phyloP scores from a whole-genome alignment of 1,284 basidiomycete species.

The Fomitopsis pinicola region DNA sequence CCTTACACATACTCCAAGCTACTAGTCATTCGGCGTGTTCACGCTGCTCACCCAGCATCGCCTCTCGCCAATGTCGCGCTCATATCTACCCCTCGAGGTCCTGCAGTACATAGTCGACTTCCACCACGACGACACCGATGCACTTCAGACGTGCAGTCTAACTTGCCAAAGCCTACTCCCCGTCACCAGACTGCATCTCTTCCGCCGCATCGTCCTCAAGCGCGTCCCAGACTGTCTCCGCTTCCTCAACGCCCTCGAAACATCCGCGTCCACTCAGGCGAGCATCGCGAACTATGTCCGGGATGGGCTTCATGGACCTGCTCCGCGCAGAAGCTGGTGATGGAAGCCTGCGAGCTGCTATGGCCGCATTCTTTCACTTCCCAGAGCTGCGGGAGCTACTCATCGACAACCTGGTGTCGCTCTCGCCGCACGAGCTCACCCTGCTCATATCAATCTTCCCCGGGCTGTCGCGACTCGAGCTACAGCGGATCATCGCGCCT shows the following conservation, averaged over 20 bases:
- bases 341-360: neutral
- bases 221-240: neutral
- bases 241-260: neutral
- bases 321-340: neutral
- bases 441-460: neutral
- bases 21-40: no score
- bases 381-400: neutral
- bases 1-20: no score
- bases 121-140: neutral
- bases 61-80: no score
- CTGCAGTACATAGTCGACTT: neutral
- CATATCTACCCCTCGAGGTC: neutral
- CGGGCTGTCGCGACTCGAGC: neutral
- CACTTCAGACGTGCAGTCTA: neutral
- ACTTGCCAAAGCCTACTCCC: neutral
- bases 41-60: no score
- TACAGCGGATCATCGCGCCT: neutral
- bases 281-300: neutral
- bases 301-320: neutral
- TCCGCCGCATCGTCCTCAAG: neutral
- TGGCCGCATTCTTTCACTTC: neutral
- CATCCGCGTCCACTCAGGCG: neutral
- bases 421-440: neutral
- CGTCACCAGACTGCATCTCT: neutral
- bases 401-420: neutral